phyloP scores from a whole-genome alignment of 2,329 filamentous ascomycete genomes.

The Colletotrichum horii region DNA sequence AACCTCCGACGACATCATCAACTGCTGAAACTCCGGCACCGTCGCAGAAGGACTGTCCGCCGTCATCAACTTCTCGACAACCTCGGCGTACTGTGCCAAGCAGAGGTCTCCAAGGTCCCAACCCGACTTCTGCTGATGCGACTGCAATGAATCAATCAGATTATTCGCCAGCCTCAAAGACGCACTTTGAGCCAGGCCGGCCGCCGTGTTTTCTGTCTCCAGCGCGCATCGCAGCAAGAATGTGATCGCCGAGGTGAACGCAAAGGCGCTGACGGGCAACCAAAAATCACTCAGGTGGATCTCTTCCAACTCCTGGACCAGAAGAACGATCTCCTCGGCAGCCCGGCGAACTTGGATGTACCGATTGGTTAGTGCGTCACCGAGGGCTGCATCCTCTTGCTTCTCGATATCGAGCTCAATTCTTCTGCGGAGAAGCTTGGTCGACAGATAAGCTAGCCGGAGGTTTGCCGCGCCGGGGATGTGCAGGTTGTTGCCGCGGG shows the following conservation, averaged over 20 bases:
- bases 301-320: conserved; percentile 50
- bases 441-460: conserved; percentile 54
- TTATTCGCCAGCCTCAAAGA: conserved; percentile 48
- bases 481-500: conserved; percentile 44
- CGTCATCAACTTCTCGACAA: conserved; percentile 49
- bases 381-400: conserved; percentile 21
- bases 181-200: conserved; percentile 37
- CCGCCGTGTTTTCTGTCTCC: conserved; percentile 43
- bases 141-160: conserved; percentile 43
- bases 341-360: conserved; percentile 48
- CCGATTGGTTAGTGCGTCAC: conserved; percentile 7
- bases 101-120: conserved; percentile 60
- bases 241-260: conserved; percentile 52
- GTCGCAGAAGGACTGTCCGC: conserved; percentile 12
- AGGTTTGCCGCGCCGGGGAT: conserved; percentile 55
- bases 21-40: conserved; percentile 17
- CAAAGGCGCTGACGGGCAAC: conserved; percentile 53
- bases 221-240: conserved; percentile 55
- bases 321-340: conserved; percentile 53
- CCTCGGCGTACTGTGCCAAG: conserved; percentile 49
- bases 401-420: conserved; percentile 50
- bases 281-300: conserved; percentile 53
- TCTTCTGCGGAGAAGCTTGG: conserved; percentile 50
- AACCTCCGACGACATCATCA: conserved; percentile 20
- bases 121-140: conserved; percentile 36